Base-by-base conservation (phyloP, 1,139 yeast genomes). In the Saccharomyces pastorianus region DNA sequence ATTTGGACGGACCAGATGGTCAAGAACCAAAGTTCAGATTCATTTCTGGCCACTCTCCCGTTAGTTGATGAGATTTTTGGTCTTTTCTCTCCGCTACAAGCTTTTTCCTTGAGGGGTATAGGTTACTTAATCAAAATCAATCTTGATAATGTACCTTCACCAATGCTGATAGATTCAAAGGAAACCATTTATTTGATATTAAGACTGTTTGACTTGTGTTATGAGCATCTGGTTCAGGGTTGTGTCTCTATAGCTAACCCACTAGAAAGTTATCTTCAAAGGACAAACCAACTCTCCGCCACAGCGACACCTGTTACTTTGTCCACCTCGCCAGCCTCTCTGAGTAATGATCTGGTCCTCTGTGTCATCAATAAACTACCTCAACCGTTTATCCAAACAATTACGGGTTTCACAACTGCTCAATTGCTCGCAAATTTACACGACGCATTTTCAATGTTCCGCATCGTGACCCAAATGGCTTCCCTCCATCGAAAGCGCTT, bases 61-160 rank as follows among this genome's bases (percentile, higher is more conserved):
- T 49, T 66, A 25, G 59, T 67, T 8, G 70, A 67, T 51, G 67
- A 61, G 28, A 31, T 62, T 28, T 64, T 64, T 50, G 71, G 71
- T 5, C 52, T 67, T 26, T 66, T 64, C 53, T 63, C 68, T 1
- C 65, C 68, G 4, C 53, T 60, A 42, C 63, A 63, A 46, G 56
- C 61, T 9, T 56, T 65, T 34, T 67, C 70, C 0, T 56, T 66
- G 14, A 58, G 64, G 53, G 69, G 70, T 27, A 61, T 68, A 13
- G 70, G 70, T 29, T 57, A 55, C 47, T 38, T 38, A 38, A 38
- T 38, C 9, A 38, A 38, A 11, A 38, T 4, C 2, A 3, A 38
- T 38, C 44, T 38, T 8, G 44, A 38, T 4, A 38, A 38, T 4
- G 13, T 13, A 17, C n/a, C 7, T 11, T 20, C 44, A 17, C n/a